Conservation (phyloP, 177 flowering plant species). For the Vitis hybrid region DNA sequence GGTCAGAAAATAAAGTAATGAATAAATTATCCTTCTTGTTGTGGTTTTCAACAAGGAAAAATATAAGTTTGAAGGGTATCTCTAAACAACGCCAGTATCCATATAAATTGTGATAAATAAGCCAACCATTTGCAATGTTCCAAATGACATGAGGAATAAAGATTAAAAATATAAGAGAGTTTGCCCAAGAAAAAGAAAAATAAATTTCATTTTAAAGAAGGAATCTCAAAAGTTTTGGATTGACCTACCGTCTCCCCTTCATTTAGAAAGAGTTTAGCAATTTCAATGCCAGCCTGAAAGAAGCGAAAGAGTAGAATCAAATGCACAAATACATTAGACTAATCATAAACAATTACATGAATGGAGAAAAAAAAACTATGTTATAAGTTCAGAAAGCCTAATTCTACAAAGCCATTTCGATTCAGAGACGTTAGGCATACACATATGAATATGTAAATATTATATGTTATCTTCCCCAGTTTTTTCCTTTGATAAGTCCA, state of each 20-base stretch:
- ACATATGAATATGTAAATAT: too few species aligned
- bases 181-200: background rate
- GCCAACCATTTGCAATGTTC: background rate
- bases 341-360: background rate
- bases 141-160: background rate
- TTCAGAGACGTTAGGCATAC: too few species aligned
- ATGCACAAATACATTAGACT: slow-evolving; percentile 2
- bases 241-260: slow-evolving; percentile 79
- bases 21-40: background rate
- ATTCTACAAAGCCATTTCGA: too few species aligned
- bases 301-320: slow-evolving; percentile 13
- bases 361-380: background rate
- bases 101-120: background rate
- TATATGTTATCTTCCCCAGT: too few species aligned
- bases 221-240: background rate
- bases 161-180: background rate
- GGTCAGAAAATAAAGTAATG: background rate
- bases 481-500: background rate
- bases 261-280: slow-evolving; percentile 84
- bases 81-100: background rate
- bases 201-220: background rate
- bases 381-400: background rate
- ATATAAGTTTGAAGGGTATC: background rate
- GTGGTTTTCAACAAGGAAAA: background rate
- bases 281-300: slow-evolving; percentile 93